Evolutionary conservation across 495 filamentous ascomycete species (phyloP).

Genomic region (Penicillium lividum): DNA sequence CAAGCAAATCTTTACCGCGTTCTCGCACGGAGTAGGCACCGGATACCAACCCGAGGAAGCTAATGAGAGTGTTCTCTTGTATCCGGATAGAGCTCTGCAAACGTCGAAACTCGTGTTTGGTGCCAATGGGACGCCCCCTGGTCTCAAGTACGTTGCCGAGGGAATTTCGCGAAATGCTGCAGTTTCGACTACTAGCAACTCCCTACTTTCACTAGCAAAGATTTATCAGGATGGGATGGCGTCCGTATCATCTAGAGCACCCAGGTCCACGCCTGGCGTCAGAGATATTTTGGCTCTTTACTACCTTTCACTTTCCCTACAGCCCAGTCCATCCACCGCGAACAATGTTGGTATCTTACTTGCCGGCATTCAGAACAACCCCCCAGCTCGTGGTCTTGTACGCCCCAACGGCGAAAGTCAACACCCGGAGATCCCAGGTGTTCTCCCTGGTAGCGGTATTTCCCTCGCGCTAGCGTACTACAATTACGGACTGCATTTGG

Average conservation of each 20-base stretch:
- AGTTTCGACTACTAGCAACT: constrained; percentile 93
- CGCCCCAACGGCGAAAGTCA: constrained; percentile 39
- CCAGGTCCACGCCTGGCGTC: constrained; percentile 69
- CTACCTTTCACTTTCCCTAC: constrained; percentile 91
- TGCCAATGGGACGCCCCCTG: constrained; percentile 76
- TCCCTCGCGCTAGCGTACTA: constrained; percentile 91
- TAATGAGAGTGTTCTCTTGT: constrained; percentile 71
- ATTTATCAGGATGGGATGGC: constrained; percentile 99
- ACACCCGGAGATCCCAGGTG: constrained; percentile 67
- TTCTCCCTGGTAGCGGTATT: constrained; percentile 82
- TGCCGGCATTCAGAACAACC: constrained; percentile 84
- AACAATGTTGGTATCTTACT: constrained; percentile 98
- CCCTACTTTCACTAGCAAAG: constrained; percentile 90
- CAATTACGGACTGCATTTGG: constrained; percentile 83
- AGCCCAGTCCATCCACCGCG: constrained; percentile 94
- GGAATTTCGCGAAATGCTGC: constrained; percentile 76
- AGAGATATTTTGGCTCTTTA: constrained; percentile 95
- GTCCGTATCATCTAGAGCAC: constrained; percentile 61
- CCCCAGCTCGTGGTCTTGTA: constrained; percentile 41
- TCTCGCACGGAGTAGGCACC: constrained; percentile 45
- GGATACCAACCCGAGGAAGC: constrained; percentile 30
- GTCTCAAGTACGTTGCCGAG: constrained; percentile 72
- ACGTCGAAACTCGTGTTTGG: constrained; percentile 86
- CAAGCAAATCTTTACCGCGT: constrained; percentile 72
- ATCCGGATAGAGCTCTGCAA: constrained; percentile 79